phyloP scores from a whole-genome alignment of 345 rosid species.

The Dimocarpus longan region DNA sequence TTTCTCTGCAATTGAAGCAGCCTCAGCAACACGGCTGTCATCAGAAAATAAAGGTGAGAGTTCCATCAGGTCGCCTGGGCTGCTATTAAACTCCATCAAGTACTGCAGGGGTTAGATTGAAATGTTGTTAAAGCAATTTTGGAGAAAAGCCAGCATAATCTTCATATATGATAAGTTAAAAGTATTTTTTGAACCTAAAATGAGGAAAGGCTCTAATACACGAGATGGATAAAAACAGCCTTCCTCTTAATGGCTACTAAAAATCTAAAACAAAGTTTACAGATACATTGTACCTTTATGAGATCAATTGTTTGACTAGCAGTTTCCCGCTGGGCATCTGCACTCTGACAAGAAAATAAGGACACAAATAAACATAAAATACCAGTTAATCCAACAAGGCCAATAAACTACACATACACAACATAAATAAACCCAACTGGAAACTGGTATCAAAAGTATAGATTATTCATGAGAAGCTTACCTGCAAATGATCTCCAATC shows the following conservation, averaged over 20 bases:
- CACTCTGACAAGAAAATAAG: conserved; percentile 65
- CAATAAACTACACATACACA: background rate
- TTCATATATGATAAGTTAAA: background rate
- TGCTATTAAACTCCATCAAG: conserved; percentile 97
- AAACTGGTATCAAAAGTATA: conserved; percentile 2
- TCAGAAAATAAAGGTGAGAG: conserved; percentile 98
- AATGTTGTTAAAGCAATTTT: conserved; percentile 24
- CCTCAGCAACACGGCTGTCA: conserved; percentile 99
- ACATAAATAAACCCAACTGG: background rate
- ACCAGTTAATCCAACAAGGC: background rate
- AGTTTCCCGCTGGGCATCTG: conserved; percentile 98
- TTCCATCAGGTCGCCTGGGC: conserved; percentile 99
- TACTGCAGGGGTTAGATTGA: conserved; percentile 57
- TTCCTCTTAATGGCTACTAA: background rate
- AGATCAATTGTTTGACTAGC: conserved; percentile 98
- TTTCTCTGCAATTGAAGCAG: conserved; percentile 98
- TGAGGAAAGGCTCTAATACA: background rate
- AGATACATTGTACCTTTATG: conserved; percentile 64
- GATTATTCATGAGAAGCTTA: conserved; percentile 24
- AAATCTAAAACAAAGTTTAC: conserved; percentile 17
- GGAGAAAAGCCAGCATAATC: conserved; percentile 7
- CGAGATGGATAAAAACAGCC: background rate
- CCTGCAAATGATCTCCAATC: conserved; percentile 99
- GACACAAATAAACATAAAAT: conserved; percentile 12
- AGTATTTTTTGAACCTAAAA: background rate